These are phyloP conservation scores for Boletus rufocinnamomeus DNA, from an alignment of 768 basidiomycete species.

Conservation along the genomic window DNA sequence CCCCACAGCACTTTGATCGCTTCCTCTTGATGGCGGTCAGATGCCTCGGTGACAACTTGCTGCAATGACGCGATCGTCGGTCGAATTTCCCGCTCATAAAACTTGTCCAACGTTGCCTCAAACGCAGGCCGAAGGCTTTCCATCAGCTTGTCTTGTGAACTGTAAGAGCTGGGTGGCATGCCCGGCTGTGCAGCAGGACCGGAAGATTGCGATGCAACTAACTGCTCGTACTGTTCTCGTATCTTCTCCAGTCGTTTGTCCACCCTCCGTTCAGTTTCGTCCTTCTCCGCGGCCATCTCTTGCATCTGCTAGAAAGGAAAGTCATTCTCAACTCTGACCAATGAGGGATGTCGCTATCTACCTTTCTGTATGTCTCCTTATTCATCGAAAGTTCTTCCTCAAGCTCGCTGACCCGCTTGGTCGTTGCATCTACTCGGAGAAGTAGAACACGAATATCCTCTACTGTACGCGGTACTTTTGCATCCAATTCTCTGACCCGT, in stretches of 20 bases:
- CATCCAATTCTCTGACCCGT: conserved; percentile 23
- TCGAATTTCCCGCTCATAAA: conserved; percentile 27
- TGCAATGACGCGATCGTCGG: conserved; percentile 22
- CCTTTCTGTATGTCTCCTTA: conserved; percentile 23
- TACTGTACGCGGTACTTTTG: conserved; percentile 26
- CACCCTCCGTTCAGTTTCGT: conserved; percentile 14
- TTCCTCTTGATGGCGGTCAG: conserved; percentile 26
- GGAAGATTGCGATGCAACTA: conserved; percentile 12
- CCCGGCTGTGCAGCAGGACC: neutral
- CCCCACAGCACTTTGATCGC: conserved; percentile 29
- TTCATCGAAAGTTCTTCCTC: conserved; percentile 25
- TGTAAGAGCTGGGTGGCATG: neutral
- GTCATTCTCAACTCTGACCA: neutral
- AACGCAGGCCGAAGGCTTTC: conserved; percentile 22
- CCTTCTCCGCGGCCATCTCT: conserved; percentile 16
- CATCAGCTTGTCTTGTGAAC: conserved; percentile 19
- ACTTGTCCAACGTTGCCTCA: conserved; percentile 20
- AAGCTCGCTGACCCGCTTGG: conserved; percentile 21
- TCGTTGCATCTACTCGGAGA: conserved; percentile 23
- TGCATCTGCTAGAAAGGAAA: conserved; percentile 20
- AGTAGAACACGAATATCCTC: conserved; percentile 31
- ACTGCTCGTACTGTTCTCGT: conserved; percentile 18
- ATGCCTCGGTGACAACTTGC: conserved; percentile 9
- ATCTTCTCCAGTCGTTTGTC: conserved; percentile 21
- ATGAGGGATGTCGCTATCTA: conserved; percentile 2